These are phyloP conservation scores for Erigeron canadensis DNA, from an alignment of 129 eudicot genomes.

Conservation along the genomic window DNA sequence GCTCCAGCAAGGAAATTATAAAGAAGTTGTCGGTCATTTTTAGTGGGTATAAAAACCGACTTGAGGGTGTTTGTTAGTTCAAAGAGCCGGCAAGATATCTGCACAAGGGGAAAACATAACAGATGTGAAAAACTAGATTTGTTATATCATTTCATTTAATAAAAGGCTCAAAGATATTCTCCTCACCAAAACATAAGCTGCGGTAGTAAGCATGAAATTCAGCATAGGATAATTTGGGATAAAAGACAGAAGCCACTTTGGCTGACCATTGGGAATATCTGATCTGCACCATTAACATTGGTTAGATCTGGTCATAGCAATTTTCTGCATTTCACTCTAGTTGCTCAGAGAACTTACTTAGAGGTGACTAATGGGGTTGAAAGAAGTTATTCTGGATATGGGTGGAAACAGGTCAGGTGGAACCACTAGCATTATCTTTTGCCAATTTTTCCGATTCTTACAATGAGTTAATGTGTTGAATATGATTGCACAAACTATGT, in stretches of 20 bases:
- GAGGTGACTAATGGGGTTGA: too few species aligned
- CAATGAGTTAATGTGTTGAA: too few species aligned
- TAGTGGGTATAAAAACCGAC: conserved; percentile 78
- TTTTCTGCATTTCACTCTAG: too few species aligned
- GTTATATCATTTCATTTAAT: conserved; percentile 1
- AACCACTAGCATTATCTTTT: too few species aligned
- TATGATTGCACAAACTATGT: too few species aligned
- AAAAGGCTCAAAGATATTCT: background rate
- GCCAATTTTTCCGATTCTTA: too few species aligned
- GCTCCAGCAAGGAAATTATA: conserved; percentile 80
- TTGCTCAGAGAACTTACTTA: too few species aligned
- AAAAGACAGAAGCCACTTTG: conserved; percentile 84
- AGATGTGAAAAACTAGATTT: background rate
- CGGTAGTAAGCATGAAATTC: conserved; percentile 82
- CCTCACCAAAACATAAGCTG: conserved; percentile 78
- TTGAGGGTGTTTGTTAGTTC: conserved; percentile 85
- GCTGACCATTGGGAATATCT: conserved; percentile 89
- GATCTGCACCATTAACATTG: conserved; percentile 53
- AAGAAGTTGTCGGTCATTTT: conserved; percentile 74
- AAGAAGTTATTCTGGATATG: too few species aligned
- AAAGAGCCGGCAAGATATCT: conserved; percentile 77
- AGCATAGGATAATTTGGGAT: conserved; percentile 86
- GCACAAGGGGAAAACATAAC: conserved; percentile 29
- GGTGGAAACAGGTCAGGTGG: too few species aligned
- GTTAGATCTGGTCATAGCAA: background rate